These are phyloP conservation scores for Ogataea sp. DNA, from an alignment of 805 yeast species.

Conservation along the genomic window DNA sequence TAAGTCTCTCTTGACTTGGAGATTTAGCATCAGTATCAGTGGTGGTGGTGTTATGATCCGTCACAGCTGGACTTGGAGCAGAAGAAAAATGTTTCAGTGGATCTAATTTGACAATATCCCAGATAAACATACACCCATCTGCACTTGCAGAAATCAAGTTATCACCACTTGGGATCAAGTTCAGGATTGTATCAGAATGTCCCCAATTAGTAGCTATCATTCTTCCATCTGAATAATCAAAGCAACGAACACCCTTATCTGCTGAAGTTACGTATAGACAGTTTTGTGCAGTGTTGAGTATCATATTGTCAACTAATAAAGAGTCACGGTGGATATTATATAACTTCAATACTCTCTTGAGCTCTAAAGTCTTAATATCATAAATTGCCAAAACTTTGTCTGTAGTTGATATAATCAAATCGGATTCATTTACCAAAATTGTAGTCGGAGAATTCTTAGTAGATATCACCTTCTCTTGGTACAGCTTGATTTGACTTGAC, in stretches of 20 bases:
- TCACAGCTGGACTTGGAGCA: background rate
- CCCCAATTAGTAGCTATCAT: slow-evolving; percentile 51
- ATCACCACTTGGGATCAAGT: slow-evolving; percentile 23
- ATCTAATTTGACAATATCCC: slow-evolving; percentile 22
- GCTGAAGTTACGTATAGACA: slow-evolving; percentile 35
- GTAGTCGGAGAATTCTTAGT: slow-evolving; percentile 44
- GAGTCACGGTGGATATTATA: slow-evolving; percentile 32
- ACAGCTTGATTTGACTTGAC: slow-evolving; percentile 11
- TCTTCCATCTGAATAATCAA: slow-evolving; percentile 36
- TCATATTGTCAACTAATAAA: slow-evolving; percentile 36
- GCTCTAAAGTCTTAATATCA: slow-evolving; percentile 24
- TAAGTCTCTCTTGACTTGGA: background rate
- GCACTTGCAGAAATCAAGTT: slow-evolving; percentile 34
- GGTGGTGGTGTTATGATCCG: slow-evolving; percentile 1
- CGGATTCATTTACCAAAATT: slow-evolving; percentile 27
- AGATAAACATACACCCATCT: slow-evolving; percentile 48
- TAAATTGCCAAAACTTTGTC: slow-evolving; percentile 41
- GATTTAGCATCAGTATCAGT: background rate
- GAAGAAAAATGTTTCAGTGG: background rate
- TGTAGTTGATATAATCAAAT: slow-evolving; percentile 41
- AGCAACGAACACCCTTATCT: slow-evolving; percentile 51
- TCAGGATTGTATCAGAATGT: slow-evolving; percentile 43
- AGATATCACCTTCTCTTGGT: slow-evolving; percentile 39
- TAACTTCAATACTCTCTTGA: slow-evolving; percentile 31
- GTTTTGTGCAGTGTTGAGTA: slow-evolving; percentile 17